Base-by-base conservation (phyloP, 345 rosid genomes). In the Cardamine resedifolia region DNA sequence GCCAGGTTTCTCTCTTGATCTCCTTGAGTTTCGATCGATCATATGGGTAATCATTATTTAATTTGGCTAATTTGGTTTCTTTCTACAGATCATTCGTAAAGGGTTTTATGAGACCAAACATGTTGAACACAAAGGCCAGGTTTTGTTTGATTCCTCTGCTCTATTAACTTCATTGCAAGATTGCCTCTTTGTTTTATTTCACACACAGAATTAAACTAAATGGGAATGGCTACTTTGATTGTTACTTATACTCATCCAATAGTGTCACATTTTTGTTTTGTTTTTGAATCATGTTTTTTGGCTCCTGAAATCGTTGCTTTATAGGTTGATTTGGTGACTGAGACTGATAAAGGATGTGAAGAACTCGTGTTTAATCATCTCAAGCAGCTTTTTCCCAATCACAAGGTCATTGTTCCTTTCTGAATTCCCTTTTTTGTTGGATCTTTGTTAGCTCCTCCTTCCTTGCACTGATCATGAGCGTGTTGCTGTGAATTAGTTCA, bases 321-420 rank as follows among this genome's bases (percentile, higher is more conserved):
- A n/a, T 83, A 95, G 98, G 98, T 91, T 58, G 96, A 91, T 83
- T 81, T 95, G 79, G 98, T 95, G 56, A 95, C 99, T 0, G 99
- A 91, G 80, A 95, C 99, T 74, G 99, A 91, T 67, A 95, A 95
- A 82, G 83, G 94, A 52, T 95, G 99, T 77, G 99, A 95, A 80
- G 94, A 90, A 47, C 87, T 91, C 47, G 85, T 95, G 55, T 91
- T 95, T 84, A 88, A 86, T 74, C 85, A 81, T 76, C 90, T 95
- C 68, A 86, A 85, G 77, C 70, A 81, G 65, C 85, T 68, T 3
- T 86, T 75, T 39, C 98, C 99, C 12, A 43, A 53, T 23, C 96
- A 95, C 81, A 86, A 90, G 92, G 99, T 95, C 23, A 50, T 26
- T 20, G 10, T 33, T 43, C 5, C 49, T 56, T 43, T 27, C 69